Percentiles rank a stretch among this genome's conserved stretches.
Evolutionary conservation across 148 eudicot genomes (phyloP).

Genomic region (Rhododendron williamsianum): DNA sequence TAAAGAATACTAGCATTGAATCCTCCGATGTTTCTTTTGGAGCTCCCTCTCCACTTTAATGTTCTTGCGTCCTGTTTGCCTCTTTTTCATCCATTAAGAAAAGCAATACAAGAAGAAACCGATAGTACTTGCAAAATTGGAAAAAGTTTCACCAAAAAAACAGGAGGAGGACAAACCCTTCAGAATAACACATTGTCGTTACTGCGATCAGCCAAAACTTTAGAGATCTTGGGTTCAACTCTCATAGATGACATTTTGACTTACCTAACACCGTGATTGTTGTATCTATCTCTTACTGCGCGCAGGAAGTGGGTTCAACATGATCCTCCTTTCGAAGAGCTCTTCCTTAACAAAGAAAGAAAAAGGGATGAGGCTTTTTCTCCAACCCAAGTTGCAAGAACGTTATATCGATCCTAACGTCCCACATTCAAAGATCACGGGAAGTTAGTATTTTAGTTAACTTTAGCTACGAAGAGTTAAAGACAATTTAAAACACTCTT

Average conservation of each 20-base stretch:
- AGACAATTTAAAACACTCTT: neutral
- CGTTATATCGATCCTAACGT: neutral
- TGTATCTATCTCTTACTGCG: neutral
- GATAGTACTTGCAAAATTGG: neutral
- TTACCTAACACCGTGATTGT: neutral
- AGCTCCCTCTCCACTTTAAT: neutral
- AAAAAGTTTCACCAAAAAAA: neutral
- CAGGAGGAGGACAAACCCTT: neutral
- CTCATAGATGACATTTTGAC: neutral
- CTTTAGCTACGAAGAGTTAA: neutral
- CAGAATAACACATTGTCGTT: neutral
- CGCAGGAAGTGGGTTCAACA: neutral
- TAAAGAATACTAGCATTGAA: neutral
- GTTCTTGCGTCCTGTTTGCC: neutral
- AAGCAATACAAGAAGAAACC: slow-evolving; percentile 9
- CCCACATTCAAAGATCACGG: neutral
- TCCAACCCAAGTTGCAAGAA: neutral
- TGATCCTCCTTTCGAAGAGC: neutral
- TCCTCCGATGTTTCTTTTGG: neutral
- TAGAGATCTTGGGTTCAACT: neutral
- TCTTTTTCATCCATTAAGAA: slow-evolving; percentile 8
- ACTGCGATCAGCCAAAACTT: neutral
- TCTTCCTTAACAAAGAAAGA: neutral
- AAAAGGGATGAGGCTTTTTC: neutral
- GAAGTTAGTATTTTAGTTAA: neutral